Conservation (phyloP, 202 grass and related monocot species). For the Saccharum hybrid region DNA sequence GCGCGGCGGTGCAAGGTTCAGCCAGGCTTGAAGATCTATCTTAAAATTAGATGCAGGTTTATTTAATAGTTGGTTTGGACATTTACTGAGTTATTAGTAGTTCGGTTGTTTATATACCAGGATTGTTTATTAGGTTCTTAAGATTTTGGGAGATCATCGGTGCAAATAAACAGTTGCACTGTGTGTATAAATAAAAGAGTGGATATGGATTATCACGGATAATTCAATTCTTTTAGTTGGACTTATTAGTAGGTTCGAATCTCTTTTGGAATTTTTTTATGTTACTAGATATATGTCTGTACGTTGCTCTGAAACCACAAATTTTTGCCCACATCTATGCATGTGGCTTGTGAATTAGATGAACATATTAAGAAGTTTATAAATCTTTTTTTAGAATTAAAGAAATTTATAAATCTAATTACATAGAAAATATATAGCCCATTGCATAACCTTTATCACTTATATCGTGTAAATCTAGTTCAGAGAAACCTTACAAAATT, state of each 20-base stretch:
- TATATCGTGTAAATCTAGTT: no score
- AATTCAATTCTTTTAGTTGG: not conserved
- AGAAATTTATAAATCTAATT: no score
- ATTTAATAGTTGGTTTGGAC: not conserved
- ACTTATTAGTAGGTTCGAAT: not conserved
- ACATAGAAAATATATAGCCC: no score
- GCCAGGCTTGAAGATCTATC: not conserved
- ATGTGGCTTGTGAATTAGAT: no score
- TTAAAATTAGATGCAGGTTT: not conserved
- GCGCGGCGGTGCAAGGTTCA: not conserved
- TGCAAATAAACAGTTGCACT: not conserved
- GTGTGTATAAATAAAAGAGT: not conserved
- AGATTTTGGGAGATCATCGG: not conserved
- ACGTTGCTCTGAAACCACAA: no score
- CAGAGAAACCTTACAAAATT: no score
- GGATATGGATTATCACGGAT: not conserved
- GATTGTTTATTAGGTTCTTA: not conserved
- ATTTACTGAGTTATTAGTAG: not conserved
- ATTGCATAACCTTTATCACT: no score
- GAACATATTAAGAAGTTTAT: no score
- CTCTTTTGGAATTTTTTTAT: no score
- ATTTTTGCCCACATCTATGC: no score
- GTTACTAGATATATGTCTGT: no score
- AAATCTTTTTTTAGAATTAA: no score
- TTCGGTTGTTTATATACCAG: not conserved